These are phyloP conservation scores for Aegilops umbellulata DNA, from an alignment of 176 grass and related monocot genomes.

Conservation along the genomic window DNA sequence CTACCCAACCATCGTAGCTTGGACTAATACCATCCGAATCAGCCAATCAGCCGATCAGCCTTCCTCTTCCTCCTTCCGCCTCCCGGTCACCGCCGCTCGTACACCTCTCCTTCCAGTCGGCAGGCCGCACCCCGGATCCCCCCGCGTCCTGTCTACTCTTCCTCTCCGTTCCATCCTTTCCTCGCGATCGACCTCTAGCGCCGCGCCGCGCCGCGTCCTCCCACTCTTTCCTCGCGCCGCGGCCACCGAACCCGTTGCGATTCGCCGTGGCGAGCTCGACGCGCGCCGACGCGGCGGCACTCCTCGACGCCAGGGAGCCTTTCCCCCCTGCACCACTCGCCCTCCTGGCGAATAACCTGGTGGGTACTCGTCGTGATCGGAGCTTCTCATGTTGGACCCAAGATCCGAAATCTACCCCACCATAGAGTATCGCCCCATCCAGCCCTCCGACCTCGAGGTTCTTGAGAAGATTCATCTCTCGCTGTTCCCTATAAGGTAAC, in stretches of 20 bases:
- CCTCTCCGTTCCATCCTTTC: neutral
- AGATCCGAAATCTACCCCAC: slow-evolving; percentile 61
- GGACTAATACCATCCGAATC: slow-evolving; percentile 20
- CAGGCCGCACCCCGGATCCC: neutral
- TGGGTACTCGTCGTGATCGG: slow-evolving; percentile 13
- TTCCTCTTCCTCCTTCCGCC: neutral
- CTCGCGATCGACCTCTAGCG: neutral
- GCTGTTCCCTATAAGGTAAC: slow-evolving; percentile 89
- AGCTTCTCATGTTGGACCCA: slow-evolving; percentile 93
- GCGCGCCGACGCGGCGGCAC: neutral
- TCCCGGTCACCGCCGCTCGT: slow-evolving; percentile 34
- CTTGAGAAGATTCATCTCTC: slow-evolving; percentile 87
- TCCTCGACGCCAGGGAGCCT: neutral
- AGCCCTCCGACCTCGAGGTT: slow-evolving; percentile 81
- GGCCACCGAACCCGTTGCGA: neutral
- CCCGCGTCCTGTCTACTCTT: neutral
- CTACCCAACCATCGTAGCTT: neutral
- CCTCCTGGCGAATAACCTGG: slow-evolving; percentile 18
- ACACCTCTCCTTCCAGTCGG: neutral
- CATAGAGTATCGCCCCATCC: slow-evolving; percentile 86
- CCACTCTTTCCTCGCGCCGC: slow-evolving; percentile 5
- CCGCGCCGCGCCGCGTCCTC: neutral
- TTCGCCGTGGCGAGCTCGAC: slow-evolving; percentile 26
- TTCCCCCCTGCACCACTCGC: neutral
- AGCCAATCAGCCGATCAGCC: slow-evolving; percentile 34